phyloP scores from a whole-genome alignment of 2,329 filamentous ascomycete genomes.

The Fusarium sp. region DNA sequence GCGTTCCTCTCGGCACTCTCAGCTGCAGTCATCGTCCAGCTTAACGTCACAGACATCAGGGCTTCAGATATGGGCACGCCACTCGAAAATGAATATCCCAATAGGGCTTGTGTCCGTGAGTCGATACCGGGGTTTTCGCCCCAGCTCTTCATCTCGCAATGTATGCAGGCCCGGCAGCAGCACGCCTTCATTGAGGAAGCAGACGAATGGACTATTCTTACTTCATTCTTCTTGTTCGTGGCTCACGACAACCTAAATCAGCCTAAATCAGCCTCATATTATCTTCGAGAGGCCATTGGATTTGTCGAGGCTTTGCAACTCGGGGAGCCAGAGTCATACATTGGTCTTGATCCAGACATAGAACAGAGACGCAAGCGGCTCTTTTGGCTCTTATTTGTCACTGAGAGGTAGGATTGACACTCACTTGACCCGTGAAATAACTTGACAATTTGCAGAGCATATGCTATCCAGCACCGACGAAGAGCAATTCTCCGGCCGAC shows the following conservation, averaged over 20 bases:
- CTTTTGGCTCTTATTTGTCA: slow-evolving; percentile 41
- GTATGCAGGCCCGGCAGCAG: slow-evolving; percentile 23
- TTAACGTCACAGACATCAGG: slow-evolving; percentile 21
- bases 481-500: slow-evolving; percentile 27
- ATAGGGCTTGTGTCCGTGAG: neutral
- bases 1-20: slow-evolving; percentile 33
- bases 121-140: slow-evolving; percentile 7
- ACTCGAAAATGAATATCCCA: neutral
- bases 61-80: neutral
- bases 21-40: slow-evolving; percentile 35
- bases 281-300: slow-evolving; percentile 40
- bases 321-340: slow-evolving; percentile 29
- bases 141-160: slow-evolving; percentile 30
- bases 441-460: slow-evolving; percentile 24
- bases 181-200: slow-evolving; percentile 28
- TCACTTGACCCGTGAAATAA: neutral
- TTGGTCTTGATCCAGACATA: slow-evolving; percentile 12
- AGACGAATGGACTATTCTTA: slow-evolving; percentile 38
- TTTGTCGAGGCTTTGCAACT: slow-evolving; percentile 32
- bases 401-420: slow-evolving; percentile 27
- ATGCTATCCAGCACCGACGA: slow-evolving; percentile 35
- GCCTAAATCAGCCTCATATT: slow-evolving; percentile 33
- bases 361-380: slow-evolving; percentile 29
- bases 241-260: slow-evolving; percentile 35
- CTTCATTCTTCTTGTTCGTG: slow-evolving; percentile 39